phyloP scores from a whole-genome alignment of 2,329 filamentous ascomycete species.

The Lojkania enalia region DNA sequence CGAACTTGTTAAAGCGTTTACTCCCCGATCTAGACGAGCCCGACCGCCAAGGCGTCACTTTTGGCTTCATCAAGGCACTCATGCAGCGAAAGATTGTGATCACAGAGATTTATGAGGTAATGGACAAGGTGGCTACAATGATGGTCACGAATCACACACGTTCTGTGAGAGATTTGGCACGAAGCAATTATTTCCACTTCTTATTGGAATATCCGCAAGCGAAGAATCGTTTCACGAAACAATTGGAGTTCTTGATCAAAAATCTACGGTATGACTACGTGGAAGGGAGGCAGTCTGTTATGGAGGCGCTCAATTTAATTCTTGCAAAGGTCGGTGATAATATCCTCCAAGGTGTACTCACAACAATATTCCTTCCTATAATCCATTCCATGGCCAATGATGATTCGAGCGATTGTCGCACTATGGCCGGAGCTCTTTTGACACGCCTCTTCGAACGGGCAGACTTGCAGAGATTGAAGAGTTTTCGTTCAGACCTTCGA shows the following conservation, averaged over 20 bases:
- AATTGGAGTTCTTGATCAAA: conserved; percentile 83
- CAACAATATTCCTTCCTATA: conserved; percentile 81
- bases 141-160: conserved; percentile 97
- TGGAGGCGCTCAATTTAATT: conserved; percentile 88
- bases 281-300: conserved; percentile 85
- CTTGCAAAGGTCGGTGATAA: conserved; percentile 77
- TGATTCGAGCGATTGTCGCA: conserved; percentile 79
- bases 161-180: conserved; percentile 81
- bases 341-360: conserved; percentile 78
- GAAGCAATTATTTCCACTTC: conserved; percentile 92
- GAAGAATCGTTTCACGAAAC: conserved; percentile 84
- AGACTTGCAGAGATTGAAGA: conserved; percentile 70
- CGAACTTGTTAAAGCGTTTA: conserved; percentile 78
- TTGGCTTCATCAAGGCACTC: conserved; percentile 89
- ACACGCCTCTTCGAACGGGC: conserved; percentile 80
- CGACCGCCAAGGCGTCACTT: conserved; percentile 87
- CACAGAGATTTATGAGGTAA: conserved; percentile 83
- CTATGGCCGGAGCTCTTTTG: conserved; percentile 77
- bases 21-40: conserved; percentile 91
- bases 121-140: conserved; percentile 79
- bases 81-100: conserved; percentile 85
- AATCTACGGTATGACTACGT: conserved; percentile 90
- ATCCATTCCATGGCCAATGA: conserved; percentile 88
- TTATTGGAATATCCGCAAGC: conserved; percentile 92
- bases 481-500: conserved; percentile 71